phyloP scores from a whole-genome alignment of 2,329 filamentous ascomycete genomes.

The Drechmeria coniospora region DNA sequence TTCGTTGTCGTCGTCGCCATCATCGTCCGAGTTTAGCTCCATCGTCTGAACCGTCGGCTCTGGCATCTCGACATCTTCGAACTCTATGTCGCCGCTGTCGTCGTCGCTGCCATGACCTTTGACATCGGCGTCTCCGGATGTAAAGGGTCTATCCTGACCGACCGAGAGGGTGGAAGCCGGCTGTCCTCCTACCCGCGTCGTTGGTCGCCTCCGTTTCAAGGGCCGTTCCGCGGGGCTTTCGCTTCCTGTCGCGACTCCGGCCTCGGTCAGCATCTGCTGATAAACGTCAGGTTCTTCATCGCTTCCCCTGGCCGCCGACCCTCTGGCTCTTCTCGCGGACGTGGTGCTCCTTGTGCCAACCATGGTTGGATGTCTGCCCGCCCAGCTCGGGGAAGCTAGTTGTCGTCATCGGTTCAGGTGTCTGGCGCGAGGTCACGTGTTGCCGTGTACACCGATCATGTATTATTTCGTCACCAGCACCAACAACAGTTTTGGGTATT shows the following conservation, averaged over 20 bases:
- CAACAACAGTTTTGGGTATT: no score
- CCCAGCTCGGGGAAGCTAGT: not conserved
- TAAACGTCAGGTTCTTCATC: constrained; percentile 25
- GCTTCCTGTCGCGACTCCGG: constrained; percentile 19
- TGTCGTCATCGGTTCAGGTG: no score
- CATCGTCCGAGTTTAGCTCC: constrained; percentile 31
- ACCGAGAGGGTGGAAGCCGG: no score
- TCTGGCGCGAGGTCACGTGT: no score
- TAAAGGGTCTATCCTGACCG: no score
- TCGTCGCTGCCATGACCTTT: constrained; percentile 21
- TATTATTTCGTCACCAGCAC: no score
- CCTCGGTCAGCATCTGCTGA: constrained; percentile 32
- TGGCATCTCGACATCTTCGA: constrained; percentile 35
- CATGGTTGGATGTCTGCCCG: constrained; percentile 11
- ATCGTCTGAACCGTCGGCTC: constrained; percentile 34
- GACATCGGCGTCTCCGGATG: no score
- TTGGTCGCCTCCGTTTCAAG: constrained; percentile 21
- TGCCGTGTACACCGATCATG: no score
- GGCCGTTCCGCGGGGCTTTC: constrained; percentile 21
- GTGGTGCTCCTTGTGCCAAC: constrained; percentile 14
- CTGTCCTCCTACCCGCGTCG: not conserved
- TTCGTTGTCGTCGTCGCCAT: constrained; percentile 24
- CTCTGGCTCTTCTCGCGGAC: constrained; percentile 9
- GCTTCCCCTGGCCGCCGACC: constrained; percentile 4
- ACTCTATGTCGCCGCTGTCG: constrained; percentile 28